Percentiles rank a stretch among this genome's conserved stretches.
These are phyloP conservation scores for Cercospora zeae-maydis DNA, from an alignment of 2,329 filamentous ascomycete genomes.

Conservation along the genomic window DNA sequence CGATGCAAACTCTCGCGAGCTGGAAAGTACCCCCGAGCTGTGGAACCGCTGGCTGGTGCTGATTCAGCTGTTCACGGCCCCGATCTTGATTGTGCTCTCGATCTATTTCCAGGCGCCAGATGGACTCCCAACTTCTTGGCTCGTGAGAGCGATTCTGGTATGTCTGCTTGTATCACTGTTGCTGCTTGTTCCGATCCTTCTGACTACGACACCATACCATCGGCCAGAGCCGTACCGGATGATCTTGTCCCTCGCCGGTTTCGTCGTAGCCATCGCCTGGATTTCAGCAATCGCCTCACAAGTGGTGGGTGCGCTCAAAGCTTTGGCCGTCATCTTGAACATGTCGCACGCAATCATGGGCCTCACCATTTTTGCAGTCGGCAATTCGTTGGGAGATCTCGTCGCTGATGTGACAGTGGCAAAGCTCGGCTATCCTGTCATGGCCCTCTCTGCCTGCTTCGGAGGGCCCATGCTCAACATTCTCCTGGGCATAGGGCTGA, in stretches of 20 bases:
- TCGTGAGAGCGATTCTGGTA: conserved; percentile 52
- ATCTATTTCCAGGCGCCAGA: conserved; percentile 46
- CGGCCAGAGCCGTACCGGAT: conserved; percentile 68
- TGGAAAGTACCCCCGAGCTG: conserved; percentile 32
- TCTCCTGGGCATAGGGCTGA: conserved; percentile 86
- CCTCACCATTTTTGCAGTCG: conserved; percentile 91
- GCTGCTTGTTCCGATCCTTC: conserved; percentile 62
- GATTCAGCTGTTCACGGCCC: conserved; percentile 81
- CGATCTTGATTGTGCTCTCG: conserved; percentile 74
- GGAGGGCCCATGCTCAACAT: conserved; percentile 99
- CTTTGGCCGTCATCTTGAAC: conserved; percentile 82
- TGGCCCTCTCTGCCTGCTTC: conserved; percentile 92
- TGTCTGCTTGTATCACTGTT: conserved; percentile 57
- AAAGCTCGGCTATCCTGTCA: conserved; percentile 88
- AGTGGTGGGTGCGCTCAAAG: conserved; percentile 91
- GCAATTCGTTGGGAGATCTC: conserved; percentile 89
- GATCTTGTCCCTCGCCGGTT: conserved; percentile 81
- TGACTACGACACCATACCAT: conserved; percentile 63
- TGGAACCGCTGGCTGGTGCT: conserved; percentile 93
- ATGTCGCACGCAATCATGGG: conserved; percentile 95
- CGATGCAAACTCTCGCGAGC: conserved; percentile 10
- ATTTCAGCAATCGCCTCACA: conserved; percentile 94
- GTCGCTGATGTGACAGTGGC: conserved; percentile 95
- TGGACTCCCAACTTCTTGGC: conserved; percentile 53
- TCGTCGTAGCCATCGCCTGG: conserved; percentile 89